These are phyloP conservation scores for Sclerotinia nivalis DNA, from an alignment of 2,329 filamentous ascomycete species.

Conservation along the genomic window DNA sequence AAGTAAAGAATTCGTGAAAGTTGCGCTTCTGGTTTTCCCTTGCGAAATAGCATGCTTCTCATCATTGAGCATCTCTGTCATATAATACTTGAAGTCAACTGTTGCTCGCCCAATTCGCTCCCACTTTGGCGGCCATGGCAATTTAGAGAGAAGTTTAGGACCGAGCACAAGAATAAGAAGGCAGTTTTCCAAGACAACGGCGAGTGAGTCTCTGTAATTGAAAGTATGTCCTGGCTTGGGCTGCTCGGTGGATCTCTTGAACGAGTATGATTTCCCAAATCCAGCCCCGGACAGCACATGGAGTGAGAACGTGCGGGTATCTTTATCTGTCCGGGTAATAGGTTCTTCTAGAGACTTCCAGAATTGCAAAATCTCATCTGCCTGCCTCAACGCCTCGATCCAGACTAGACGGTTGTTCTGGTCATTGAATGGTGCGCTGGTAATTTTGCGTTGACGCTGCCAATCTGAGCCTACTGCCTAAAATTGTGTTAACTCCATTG, in stretches of 20 bases:
- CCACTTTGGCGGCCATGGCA: neutral
- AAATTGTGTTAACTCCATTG: neutral
- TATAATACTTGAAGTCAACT: conserved; percentile 1
- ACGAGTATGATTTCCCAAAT: conserved; percentile 17
- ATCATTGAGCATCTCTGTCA: conserved; percentile 12
- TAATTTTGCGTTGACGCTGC: conserved; percentile 18
- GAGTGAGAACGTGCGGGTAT: conserved; percentile 6
- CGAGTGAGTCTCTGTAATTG: neutral
- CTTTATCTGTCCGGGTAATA: neutral
- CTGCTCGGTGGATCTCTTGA: neutral
- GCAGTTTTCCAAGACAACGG: conserved; percentile 3
- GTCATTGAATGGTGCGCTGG: conserved; percentile 2
- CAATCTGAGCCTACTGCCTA: conserved; percentile 6
- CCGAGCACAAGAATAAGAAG: conserved; percentile 6
- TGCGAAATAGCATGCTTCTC: conserved; percentile 1
- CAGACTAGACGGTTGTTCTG: conserved; percentile 9
- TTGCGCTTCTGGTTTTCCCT: neutral
- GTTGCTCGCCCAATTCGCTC: neutral
- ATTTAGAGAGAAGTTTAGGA: neutral
- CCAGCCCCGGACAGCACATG: conserved; percentile 3
- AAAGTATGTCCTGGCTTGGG: neutral
- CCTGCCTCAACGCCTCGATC: conserved; percentile 11
- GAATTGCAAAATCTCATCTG: conserved; percentile 15
- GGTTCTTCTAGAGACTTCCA: neutral
- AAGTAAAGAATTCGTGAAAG: conserved; percentile 8